A percentile compares a stretch with the other conserved stretches of the same genome.
Conservation (phyloP, 495 filamentous ascomycete genomes). For the Apodospora peruviana region DNA sequence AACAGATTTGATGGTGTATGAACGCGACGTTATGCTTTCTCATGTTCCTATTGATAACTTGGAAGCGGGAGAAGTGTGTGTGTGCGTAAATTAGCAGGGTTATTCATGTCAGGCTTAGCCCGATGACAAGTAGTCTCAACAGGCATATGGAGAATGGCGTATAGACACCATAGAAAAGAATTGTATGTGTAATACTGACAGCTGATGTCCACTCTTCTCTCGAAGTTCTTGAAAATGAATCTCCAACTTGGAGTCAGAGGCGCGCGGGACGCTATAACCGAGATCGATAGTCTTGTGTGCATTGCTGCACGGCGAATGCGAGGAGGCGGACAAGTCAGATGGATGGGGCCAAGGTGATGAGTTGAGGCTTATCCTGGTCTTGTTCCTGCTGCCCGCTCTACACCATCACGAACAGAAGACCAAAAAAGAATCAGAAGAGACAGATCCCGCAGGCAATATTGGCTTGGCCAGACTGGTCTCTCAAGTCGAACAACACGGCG, state of each 20-base stretch:
- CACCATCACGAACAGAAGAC: no score
- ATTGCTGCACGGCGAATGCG: background rate
- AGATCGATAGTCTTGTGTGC: constrained; percentile 3
- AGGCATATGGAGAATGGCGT: no score
- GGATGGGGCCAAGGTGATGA: background rate
- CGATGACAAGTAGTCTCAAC: no score
- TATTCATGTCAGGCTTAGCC: no score
- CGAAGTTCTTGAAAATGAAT: no score
- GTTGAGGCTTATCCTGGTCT: no score
- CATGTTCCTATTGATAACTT: background rate
- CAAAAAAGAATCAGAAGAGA: no score
- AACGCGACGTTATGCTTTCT: background rate
- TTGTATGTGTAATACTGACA: background rate
- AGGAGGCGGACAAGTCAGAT: background rate
- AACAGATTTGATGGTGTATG: background rate
- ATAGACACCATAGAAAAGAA: background rate
- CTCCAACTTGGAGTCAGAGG: background rate
- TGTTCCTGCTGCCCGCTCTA: no score
- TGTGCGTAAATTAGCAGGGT: background rate
- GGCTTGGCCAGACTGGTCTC: background rate
- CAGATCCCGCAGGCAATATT: background rate
- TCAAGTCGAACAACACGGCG: no score
- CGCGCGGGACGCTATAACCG: background rate
- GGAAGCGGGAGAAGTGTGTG: background rate
- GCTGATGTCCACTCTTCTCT: no score